Conservation (phyloP, 192 early-diverging fungal genomes). For the Coemansia sp. region DNA sequence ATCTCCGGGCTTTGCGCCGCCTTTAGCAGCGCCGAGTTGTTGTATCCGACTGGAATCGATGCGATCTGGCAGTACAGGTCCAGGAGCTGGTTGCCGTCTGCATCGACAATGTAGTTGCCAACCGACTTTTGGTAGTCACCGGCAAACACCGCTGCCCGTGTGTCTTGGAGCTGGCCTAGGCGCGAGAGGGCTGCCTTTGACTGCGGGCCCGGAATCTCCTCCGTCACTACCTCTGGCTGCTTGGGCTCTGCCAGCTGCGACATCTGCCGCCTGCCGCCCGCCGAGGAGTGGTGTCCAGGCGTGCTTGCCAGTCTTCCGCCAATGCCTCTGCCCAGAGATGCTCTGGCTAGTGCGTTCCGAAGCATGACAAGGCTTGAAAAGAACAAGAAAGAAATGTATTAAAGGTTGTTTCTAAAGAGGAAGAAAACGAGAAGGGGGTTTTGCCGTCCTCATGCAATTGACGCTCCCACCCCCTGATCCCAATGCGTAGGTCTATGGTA, state of each 20-base stretch:
- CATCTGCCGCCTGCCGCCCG: constrained; percentile 6
- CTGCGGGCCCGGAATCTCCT: constrained; percentile 59
- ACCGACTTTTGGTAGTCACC: constrained; percentile 63
- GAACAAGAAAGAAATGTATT: too few species aligned
- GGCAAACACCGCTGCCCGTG: constrained; percentile 62
- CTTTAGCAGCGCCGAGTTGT: constrained; percentile 57
- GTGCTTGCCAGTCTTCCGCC: not conserved
- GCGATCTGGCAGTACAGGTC: constrained; percentile 74
- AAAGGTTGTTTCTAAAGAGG: not conserved
- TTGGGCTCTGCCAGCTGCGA: constrained; percentile 55
- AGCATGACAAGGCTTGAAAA: not conserved
- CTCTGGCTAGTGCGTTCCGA: constrained; percentile 8
- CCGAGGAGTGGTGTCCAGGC: not conserved
- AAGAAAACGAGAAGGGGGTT: not conserved
- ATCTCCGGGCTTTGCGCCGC: constrained; percentile 57
- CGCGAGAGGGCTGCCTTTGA: constrained; percentile 53
- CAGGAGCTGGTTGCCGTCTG: constrained; percentile 67
- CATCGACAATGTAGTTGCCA: constrained; percentile 73
- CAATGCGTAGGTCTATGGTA: too few species aligned
- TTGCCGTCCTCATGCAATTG: too few species aligned
- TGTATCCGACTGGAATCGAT: constrained; percentile 73
- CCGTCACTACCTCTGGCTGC: constrained; percentile 53
- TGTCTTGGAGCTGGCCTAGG: constrained; percentile 61
- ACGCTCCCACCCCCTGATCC: too few species aligned
- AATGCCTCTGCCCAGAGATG: not conserved